Conservation (phyloP, 371 early-diverging fungal species). For the Fennellomyces sp. region DNA sequence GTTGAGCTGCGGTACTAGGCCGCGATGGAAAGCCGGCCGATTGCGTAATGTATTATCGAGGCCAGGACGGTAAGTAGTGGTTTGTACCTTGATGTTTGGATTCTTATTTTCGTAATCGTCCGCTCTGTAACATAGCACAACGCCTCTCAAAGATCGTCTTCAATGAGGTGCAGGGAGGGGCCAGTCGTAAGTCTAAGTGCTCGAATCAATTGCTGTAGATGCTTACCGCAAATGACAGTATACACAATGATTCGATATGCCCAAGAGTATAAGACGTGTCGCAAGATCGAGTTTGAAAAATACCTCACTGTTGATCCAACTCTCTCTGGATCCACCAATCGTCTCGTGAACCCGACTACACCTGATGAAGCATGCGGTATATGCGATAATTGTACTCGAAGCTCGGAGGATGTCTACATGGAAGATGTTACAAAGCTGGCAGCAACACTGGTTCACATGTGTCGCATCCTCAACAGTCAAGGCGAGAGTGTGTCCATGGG, state of each 20-base stretch:
- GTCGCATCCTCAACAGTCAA: slow-evolving; percentile 26
- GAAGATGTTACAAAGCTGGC: slow-evolving; percentile 44
- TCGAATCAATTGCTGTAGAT: too few relatives aligned
- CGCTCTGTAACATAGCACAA: too few relatives aligned
- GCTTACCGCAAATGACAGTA: slow-evolving; percentile 29
- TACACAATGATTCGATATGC: slow-evolving; percentile 69
- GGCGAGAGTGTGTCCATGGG: slow-evolving; percentile 56
- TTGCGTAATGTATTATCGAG: slow-evolving; percentile 80
- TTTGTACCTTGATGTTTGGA: neutral
- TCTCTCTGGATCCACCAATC: slow-evolving; percentile 5
- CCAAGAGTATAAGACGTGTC: slow-evolving; percentile 64
- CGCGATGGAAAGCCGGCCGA: slow-evolving; percentile 72
- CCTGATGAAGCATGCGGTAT: slow-evolving; percentile 46
- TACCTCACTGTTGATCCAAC: slow-evolving; percentile 56
- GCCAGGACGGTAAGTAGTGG: slow-evolving; percentile 54
- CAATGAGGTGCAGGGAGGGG: slow-evolving; percentile 64
- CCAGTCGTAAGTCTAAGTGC: slow-evolving; percentile 41
- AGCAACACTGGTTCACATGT: slow-evolving; percentile 47
- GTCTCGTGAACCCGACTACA: slow-evolving; percentile 32
- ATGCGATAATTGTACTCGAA: slow-evolving; percentile 57
- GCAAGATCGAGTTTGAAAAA: slow-evolving; percentile 67
- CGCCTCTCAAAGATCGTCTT: slow-evolving; percentile 65
- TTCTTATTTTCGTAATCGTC: too few relatives aligned
- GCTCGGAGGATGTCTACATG: neutral
- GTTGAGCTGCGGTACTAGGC: slow-evolving; percentile 13